phyloP scores from a whole-genome alignment of 1,284 basidiomycete genomes.

The Ganoderma meredithae region DNA sequence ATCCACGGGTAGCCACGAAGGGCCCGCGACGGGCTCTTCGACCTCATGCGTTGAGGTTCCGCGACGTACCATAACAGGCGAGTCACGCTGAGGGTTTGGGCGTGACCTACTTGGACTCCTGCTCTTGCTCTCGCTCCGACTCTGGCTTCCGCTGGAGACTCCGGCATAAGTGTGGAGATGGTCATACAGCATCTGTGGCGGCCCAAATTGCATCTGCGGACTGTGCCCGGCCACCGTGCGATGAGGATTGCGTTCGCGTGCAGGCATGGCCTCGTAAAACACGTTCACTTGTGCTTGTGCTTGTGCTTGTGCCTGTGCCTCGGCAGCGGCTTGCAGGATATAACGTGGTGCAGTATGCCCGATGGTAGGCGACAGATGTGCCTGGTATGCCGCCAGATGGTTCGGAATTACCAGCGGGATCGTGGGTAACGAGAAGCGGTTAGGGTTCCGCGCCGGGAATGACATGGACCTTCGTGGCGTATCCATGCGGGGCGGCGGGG shows the following conservation, averaged over 20 bases:
- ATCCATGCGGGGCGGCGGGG: slow-evolving; percentile 40
- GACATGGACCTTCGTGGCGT: slow-evolving; percentile 46
- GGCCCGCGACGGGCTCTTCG: slow-evolving; percentile 26
- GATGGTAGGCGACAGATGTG: slow-evolving; percentile 35
- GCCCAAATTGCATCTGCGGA: slow-evolving; percentile 25
- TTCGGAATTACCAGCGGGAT: slow-evolving; percentile 36
- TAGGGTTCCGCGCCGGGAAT: slow-evolving; percentile 41
- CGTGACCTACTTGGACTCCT: slow-evolving; percentile 22
- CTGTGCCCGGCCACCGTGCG: slow-evolving; percentile 28
- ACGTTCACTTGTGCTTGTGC: slow-evolving; percentile 33
- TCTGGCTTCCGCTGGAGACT: slow-evolving; percentile 14
- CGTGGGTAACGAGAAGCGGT: slow-evolving; percentile 37
- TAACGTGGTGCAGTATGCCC: slow-evolving; percentile 31
- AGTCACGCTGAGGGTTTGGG: slow-evolving; percentile 12
- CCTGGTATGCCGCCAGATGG: slow-evolving; percentile 31
- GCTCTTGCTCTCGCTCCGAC: slow-evolving; percentile 21
- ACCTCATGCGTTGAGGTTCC: slow-evolving; percentile 13
- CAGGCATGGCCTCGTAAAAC: slow-evolving; percentile 41
- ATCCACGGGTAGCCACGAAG: slow-evolving; percentile 23
- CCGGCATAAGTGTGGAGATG: slow-evolving; percentile 17
- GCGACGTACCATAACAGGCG: slow-evolving; percentile 29
- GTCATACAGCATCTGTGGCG: slow-evolving; percentile 29
- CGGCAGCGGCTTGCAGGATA: slow-evolving; percentile 20
- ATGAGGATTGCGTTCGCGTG: slow-evolving; percentile 33
- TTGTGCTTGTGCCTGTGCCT: slow-evolving; percentile 17